Conservation (phyloP, 176 grass and related monocot genomes). For the Panicum miliaceum region DNA sequence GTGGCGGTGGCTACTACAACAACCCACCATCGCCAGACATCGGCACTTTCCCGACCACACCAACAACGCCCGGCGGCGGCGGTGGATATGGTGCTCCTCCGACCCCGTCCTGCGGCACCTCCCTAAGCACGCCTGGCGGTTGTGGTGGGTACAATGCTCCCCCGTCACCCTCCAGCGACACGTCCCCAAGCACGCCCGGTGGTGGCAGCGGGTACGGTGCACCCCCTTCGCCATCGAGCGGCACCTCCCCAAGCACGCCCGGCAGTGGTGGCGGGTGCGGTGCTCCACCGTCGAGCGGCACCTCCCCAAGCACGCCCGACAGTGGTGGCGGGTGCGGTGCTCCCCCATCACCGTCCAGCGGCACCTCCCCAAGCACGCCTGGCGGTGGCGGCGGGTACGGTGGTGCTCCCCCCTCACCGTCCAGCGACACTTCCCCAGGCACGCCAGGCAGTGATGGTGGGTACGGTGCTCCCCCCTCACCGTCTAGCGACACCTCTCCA, state of each 20-base stretch:
- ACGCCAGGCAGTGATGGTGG: neutral
- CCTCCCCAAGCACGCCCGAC: slow-evolving; percentile 14
- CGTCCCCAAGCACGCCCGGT: neutral
- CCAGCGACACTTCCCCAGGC: neutral
- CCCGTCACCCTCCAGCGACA: neutral
- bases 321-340: neutral
- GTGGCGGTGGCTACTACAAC: slow-evolving; percentile 9
- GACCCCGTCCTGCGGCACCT: slow-evolving; percentile 26
- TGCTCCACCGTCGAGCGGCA: neutral
- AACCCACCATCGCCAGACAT: slow-evolving; percentile 30
- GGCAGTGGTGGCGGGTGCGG: neutral
- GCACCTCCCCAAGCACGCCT: slow-evolving; percentile 18
- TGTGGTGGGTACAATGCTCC: neutral
- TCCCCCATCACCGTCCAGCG: slow-evolving; percentile 30
- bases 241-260: neutral
- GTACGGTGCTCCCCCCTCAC: neutral
- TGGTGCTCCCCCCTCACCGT: neutral
- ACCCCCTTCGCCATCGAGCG: neutral
- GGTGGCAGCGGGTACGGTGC: neutral
- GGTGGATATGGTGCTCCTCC: slow-evolving; percentile 24
- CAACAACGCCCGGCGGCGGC: neutral
- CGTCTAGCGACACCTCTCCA: neutral
- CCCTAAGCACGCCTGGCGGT: neutral
- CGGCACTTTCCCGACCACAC: slow-evolving; percentile 27
- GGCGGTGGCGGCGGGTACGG: neutral